Percentiles rank a stretch among this genome's conserved stretches.
Conservation (phyloP, 2,329 filamentous ascomycete species). For the Didymella pinodella region DNA sequence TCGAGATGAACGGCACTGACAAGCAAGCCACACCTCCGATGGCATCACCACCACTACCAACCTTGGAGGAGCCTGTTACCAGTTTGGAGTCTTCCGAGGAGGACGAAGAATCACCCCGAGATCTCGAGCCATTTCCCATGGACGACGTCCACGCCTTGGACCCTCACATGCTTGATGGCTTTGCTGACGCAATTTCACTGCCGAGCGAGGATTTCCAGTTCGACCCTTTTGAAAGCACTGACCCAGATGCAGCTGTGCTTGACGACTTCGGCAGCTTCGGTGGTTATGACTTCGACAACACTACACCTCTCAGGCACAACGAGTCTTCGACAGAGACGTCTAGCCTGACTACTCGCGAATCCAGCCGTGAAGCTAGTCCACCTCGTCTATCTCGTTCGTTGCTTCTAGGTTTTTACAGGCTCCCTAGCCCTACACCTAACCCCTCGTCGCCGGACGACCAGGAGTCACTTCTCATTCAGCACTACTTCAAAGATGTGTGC, state of each 20-base stretch:
- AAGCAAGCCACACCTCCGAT: conserved; percentile 30
- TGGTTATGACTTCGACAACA: conserved; percentile 34
- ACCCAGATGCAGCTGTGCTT: conserved; percentile 31
- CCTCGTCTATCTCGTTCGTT: conserved; percentile 50
- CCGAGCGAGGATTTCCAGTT: conserved; percentile 38
- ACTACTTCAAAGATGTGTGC: conserved; percentile 70
- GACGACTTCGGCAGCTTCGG: conserved; percentile 25
- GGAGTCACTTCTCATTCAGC: conserved; percentile 66
- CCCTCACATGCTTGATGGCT: conserved; percentile 36
- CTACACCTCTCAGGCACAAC: conserved; percentile 30
- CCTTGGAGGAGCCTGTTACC: conserved; percentile 29
- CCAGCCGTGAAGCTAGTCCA: conserved; percentile 32
- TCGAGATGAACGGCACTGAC: conserved; percentile 21
- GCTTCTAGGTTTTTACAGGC: conserved; percentile 50
- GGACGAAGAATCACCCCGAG: conserved; percentile 34
- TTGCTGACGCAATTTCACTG: conserved; percentile 33
- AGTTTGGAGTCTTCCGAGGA: conserved; percentile 38
- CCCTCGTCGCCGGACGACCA: conserved; percentile 54
- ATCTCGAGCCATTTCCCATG: conserved; percentile 38
- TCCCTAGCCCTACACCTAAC: conserved; percentile 46
- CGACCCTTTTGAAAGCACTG: conserved; percentile 38
- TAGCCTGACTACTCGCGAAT: conserved; percentile 25
- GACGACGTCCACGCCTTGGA: conserved; percentile 37
- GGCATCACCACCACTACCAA: conserved; percentile 25
- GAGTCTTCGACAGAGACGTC: conserved; percentile 25